A percentile compares a stretch with the other conserved stretches of the same genome.
These are phyloP conservation scores for Jamesozyma piceae DNA, from an alignment of 805 yeast genomes.

Conservation along the genomic window DNA sequence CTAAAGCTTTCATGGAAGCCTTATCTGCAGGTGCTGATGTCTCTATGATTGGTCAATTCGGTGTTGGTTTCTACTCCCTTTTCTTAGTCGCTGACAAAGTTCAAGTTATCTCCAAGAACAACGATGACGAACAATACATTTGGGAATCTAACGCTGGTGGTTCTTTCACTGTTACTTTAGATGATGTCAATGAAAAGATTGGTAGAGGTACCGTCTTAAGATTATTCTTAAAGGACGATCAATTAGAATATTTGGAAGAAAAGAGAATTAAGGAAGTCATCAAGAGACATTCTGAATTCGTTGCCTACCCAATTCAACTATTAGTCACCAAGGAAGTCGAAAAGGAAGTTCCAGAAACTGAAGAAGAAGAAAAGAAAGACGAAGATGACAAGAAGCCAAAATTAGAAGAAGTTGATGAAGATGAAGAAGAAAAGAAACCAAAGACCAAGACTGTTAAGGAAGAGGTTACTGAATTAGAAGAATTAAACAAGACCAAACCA, in stretches of 20 bases:
- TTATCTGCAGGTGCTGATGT: slow-evolving; percentile 99
- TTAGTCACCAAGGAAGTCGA: slow-evolving; percentile 98
- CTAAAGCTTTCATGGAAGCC: slow-evolving; percentile 99
- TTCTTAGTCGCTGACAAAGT: slow-evolving; percentile 98
- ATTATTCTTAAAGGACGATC: slow-evolving; percentile 96
- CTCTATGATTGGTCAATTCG: slow-evolving; percentile 99
- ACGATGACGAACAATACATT: slow-evolving; percentile 97
- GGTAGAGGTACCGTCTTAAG: slow-evolving; percentile 94
- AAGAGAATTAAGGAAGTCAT: slow-evolving; percentile 99
- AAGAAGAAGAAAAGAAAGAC: slow-evolving; percentile 34
- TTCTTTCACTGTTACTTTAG: slow-evolving; percentile 91
- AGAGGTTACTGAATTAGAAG: slow-evolving; percentile 91
- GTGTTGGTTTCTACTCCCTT: slow-evolving; percentile 99
- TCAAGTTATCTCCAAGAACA: slow-evolving; percentile 95
- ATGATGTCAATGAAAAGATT: slow-evolving; percentile 74
- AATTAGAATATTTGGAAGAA: slow-evolving; percentile 97
- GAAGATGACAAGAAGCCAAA: slow-evolving; percentile 61
- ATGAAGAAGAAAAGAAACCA: slow-evolving; percentile 59
- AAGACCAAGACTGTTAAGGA: slow-evolving; percentile 89
- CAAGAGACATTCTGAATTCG: slow-evolving; percentile 98
- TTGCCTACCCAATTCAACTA: slow-evolving; percentile 96
- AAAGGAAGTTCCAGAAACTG: slow-evolving; percentile 83
- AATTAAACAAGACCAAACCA: slow-evolving; percentile 97
- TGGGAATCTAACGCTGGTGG: slow-evolving; percentile 99
- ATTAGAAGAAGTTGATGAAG: slow-evolving; percentile 67